Evolutionary conservation across 371 early-diverging fungal genomes (phyloP).

Genomic region (Mucor mucedo): DNA sequence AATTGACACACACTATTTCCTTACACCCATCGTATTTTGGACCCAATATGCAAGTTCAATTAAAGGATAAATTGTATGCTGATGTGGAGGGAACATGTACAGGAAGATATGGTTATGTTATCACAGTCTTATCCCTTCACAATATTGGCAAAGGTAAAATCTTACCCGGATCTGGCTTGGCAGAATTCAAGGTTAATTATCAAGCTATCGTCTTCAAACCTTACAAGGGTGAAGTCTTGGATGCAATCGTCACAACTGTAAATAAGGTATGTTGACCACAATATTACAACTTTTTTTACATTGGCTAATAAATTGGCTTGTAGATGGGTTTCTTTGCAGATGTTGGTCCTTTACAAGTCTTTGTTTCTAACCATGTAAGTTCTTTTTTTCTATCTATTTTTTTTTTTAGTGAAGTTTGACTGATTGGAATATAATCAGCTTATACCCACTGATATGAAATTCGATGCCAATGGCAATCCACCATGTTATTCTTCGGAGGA

Average conservation of each 20-base stretch:
- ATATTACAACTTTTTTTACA: not conserved
- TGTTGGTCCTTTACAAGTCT: constrained; percentile 96
- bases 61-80: constrained; percentile 80
- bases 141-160: constrained; percentile 87
- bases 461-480: constrained; percentile 86
- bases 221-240: constrained; percentile 96
- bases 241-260: constrained; percentile 94
- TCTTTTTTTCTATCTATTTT: not conserved
- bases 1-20: constrained; percentile 87
- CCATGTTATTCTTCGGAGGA: constrained; percentile 88
- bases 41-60: constrained; percentile 77
- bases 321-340: constrained; percentile 98
- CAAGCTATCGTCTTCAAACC: constrained; percentile 98
- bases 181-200: constrained; percentile 94
- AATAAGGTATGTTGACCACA: constrained; percentile 74
- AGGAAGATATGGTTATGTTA: constrained; percentile 93
- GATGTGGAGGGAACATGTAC: constrained; percentile 97
- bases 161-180: constrained; percentile 85
- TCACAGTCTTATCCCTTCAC: constrained; percentile 81
- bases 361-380: constrained; percentile 89
- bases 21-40: constrained; percentile 94
- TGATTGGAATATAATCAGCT: constrained; percentile 49
- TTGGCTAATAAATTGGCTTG: not conserved
- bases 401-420: not conserved
- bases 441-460: constrained; percentile 89